phyloP scores from a whole-genome alignment of 306 rosid species.

The Benincasa hispida region DNA sequence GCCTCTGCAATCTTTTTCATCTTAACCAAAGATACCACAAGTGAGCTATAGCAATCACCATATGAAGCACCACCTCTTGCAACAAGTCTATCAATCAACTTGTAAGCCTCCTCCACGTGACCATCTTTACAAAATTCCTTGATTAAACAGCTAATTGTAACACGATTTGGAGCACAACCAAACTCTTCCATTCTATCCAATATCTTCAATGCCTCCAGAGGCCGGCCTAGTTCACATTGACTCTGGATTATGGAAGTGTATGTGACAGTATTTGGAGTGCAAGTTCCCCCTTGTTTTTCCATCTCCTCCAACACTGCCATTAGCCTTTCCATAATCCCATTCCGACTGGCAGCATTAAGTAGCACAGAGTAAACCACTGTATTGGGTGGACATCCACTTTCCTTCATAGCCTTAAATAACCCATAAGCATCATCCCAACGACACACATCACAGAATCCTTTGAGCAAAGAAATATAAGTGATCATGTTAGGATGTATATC shows the following conservation, averaged over 20 bases:
- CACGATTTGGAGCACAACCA: conserved; percentile 52
- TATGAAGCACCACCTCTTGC: conserved; percentile 36
- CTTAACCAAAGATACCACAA: conserved; percentile 47
- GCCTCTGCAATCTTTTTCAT: conserved; percentile 40
- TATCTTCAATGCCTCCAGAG: conserved; percentile 42
- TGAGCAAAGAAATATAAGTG: conserved; percentile 55
- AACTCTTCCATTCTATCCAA: conserved; percentile 59
- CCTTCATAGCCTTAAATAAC: conserved; percentile 43
- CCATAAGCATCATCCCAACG: conserved; percentile 46
- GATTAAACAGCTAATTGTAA: conserved; percentile 40
- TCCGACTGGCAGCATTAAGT: conserved; percentile 45
- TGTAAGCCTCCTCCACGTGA: conserved; percentile 40
- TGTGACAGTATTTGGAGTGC: conserved; percentile 58
- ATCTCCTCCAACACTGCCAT: conserved; percentile 57
- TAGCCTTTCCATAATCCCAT: conserved; percentile 38
- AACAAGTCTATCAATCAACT: conserved; percentile 41
- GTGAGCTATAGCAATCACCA: conserved; percentile 53
- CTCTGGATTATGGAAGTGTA: conserved; percentile 62
- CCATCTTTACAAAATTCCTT: conserved; percentile 37
- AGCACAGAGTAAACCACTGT: conserved; percentile 49
- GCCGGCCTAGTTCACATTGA: conserved; percentile 47
- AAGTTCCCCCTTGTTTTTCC: conserved; percentile 50
- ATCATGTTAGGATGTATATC: conserved; percentile 53
- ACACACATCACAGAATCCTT: conserved; percentile 58
- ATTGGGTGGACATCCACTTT: conserved; percentile 51